These are phyloP conservation scores for Blepharisma japonicum DNA, from an alignment of 73 alveolate species.

Conservation along the genomic window DNA sequence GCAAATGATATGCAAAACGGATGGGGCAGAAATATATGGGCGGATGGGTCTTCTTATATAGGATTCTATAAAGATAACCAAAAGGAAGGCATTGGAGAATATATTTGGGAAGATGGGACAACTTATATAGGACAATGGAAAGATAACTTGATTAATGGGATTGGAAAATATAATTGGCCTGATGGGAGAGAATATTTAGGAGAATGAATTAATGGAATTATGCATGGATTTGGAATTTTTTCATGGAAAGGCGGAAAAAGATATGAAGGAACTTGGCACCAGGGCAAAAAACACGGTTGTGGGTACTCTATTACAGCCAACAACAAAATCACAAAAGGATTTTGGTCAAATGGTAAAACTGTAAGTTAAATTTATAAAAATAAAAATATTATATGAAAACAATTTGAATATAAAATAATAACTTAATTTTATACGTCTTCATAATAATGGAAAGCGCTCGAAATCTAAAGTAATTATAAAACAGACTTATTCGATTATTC, in stretches of 20 bases:
- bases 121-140: conserved; percentile 25
- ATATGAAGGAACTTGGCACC: conserved; percentile 11
- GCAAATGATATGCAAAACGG: conserved; percentile 29
- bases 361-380: too few relatives aligned
- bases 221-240: conserved; percentile 30
- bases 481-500: too few relatives aligned
- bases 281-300: conserved; percentile 21
- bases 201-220: conserved; percentile 14
- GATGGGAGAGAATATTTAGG: conserved; percentile 29
- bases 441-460: too few relatives aligned
- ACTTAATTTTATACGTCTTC: too few relatives aligned
- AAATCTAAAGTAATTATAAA: too few relatives aligned
- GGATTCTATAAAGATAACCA: background rate
- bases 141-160: conserved; percentile 7
- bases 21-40: conserved; percentile 4
- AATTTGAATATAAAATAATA: too few relatives aligned
- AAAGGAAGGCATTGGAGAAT: conserved; percentile 18
- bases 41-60: conserved; percentile 25
- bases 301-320: background rate
- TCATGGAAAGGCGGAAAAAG: background rate
- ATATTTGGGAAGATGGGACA: conserved; percentile 23
- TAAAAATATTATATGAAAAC: too few relatives aligned
- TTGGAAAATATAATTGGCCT: background rate
- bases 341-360: too few relatives aligned
- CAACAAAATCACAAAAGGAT: too few relatives aligned